Percentiles rank a stretch among this genome's conserved stretches.
Conservation (phyloP, 441 rosid genomes). For the Erysimum cheiri region DNA sequence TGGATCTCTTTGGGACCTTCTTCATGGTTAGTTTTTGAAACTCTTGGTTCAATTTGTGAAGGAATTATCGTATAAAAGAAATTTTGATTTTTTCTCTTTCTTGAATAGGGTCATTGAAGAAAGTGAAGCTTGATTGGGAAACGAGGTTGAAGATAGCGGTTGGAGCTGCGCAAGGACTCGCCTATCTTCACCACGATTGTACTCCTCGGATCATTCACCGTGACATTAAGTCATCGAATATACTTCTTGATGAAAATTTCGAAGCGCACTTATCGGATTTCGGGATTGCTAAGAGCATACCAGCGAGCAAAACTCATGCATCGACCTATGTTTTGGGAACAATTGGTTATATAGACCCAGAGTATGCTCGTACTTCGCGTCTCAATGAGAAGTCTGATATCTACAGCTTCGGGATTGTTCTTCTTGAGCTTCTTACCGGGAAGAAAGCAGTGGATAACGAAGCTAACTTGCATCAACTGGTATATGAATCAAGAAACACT, state of each 20-base stretch:
- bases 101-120: slow-evolving; percentile 65
- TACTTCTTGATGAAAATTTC: slow-evolving; percentile 80
- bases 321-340: slow-evolving; percentile 90
- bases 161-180: slow-evolving; percentile 95
- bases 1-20: slow-evolving; percentile 97
- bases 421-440: slow-evolving; percentile 92
- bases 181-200: slow-evolving; percentile 97
- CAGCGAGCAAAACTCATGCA: slow-evolving; percentile 69
- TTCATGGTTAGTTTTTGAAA: slow-evolving; percentile 69
- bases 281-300: slow-evolving; percentile 90
- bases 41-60: background rate
- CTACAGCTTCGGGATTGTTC: slow-evolving; percentile 93
- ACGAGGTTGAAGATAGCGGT: slow-evolving; percentile 84
- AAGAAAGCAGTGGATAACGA: slow-evolving; percentile 94
- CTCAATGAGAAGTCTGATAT: slow-evolving; percentile 91
- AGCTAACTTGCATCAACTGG: slow-evolving; percentile 90
- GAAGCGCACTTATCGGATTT: slow-evolving; percentile 91
- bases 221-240: slow-evolving; percentile 90
- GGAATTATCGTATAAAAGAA: background rate
- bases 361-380: slow-evolving; percentile 88
- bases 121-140: slow-evolving; percentile 95
- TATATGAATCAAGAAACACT: slow-evolving; percentile 36
- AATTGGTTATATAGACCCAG: slow-evolving; percentile 95
- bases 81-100: slow-evolving; percentile 34
- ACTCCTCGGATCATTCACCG: slow-evolving; percentile 86